Evolutionary conservation across 164 flowering plant genomes (phyloP).

Genomic region (Dillenia suffruticosa): DNA sequence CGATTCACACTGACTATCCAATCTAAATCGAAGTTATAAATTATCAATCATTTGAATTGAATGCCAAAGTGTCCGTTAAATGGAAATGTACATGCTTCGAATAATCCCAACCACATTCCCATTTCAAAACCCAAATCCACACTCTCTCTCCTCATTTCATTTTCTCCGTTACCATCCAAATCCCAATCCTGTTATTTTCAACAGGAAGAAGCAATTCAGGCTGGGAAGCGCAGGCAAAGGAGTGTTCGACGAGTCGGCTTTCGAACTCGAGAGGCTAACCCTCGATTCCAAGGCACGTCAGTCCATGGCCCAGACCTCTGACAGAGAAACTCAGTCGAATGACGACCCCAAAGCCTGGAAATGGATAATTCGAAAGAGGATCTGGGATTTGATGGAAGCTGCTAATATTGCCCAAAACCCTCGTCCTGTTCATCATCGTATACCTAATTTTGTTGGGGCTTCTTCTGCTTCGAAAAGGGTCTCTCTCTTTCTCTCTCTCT

Average conservation of each 20-base stretch:
- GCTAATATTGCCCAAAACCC: conserved; percentile 73
- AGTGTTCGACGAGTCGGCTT: conserved; percentile 56
- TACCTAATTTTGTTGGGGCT: conserved; percentile 83
- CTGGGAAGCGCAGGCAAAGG: background rate
- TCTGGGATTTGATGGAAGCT: conserved; percentile 87
- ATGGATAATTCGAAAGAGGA: conserved; percentile 77
- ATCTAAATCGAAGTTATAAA: too few relatives aligned
- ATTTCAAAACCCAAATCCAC: too few relatives aligned
- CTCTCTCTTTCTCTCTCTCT: background rate
- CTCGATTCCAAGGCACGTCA: conserved; percentile 62
- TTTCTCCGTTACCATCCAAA: too few relatives aligned
- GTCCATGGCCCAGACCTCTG: conserved; percentile 59
- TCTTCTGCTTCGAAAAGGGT: conserved; percentile 59
- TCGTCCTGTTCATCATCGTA: conserved; percentile 87
- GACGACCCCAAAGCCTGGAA: conserved; percentile 83
- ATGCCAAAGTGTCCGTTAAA: too few relatives aligned
- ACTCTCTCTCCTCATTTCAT: too few relatives aligned
- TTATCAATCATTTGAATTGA: too few relatives aligned
- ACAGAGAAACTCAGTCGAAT: conserved; percentile 22
- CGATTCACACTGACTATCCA: too few relatives aligned
- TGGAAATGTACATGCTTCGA: too few relatives aligned
- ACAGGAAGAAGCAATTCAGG: too few relatives aligned
- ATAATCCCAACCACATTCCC: too few relatives aligned
- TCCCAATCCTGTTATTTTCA: too few relatives aligned
- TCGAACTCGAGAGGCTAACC: conserved; percentile 58